Evolutionary conservation across 2,329 filamentous ascomycete species (phyloP), one percentile per base, ranked within the genome.

Genomic region (Epichloe hybrida): DNA sequence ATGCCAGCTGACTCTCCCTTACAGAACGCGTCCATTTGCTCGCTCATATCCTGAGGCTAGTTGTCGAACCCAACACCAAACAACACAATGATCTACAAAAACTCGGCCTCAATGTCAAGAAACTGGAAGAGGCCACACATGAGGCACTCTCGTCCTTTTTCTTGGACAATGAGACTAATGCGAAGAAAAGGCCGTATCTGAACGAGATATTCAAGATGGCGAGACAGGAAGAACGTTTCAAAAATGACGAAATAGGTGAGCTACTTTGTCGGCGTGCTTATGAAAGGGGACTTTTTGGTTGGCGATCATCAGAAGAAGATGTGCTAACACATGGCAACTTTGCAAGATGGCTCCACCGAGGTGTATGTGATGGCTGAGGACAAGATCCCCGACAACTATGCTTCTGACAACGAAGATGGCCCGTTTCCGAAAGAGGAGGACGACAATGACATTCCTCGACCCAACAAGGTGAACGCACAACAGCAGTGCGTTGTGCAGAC

Each of bases 191-290:
- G 51, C 69, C 71, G 0, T 79, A 72, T 46, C 59, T 84, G 8
- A 75, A 72, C 49, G 79, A 83, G 58, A 75, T 83, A 8, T 83
- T 84, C 66, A 76, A 74, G 53, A 72, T 84, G 34, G 80, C 80
- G 0, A 71, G 66, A 50, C 63, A 69, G 34, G 76, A 84, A 55
- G 78, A 82, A 59, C 68, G 74, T 4, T 81, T 66, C 57, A 74
- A 68, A 55, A 72, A 74, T 42, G 73, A 72, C 27, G 76, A 80
- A 57, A 76, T 82, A 48, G 79, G 80, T 82, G 62, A 55, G 71
- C 27, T 31, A 31, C 8, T 9, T 31, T 4, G 27, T 31, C 27
- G 27, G 27, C 27, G 27, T 3, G 8, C 27, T 8, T 9, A 31
- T 31, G 27, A 9, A 31, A 31, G 27, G 27, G 27, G 27, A 31